These are phyloP conservation scores for Yamadazyma paraphyllophila DNA, from an alignment of 805 yeast species.

Conservation along the genomic window DNA sequence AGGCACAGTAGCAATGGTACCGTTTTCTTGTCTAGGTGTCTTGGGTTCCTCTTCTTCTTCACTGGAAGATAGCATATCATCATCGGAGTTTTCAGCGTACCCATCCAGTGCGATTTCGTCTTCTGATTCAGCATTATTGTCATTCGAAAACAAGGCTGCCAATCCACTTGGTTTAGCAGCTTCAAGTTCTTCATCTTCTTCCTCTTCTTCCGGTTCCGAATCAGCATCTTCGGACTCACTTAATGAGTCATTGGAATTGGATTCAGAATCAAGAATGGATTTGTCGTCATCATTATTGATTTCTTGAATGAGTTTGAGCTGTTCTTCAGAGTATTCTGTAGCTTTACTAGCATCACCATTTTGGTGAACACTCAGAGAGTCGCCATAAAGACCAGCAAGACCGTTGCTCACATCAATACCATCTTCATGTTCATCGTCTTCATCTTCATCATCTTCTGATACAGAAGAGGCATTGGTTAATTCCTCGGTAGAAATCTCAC, in stretches of 20 bases:
- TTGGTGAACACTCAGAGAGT: conserved; percentile 1
- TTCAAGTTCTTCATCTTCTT: conserved; percentile 11
- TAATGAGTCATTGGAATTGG: conserved; percentile 14
- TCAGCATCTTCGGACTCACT: conserved; percentile 9
- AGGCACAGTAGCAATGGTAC: background rate
- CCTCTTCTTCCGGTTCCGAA: conserved; percentile 13
- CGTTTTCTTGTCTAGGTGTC: conserved; percentile 23
- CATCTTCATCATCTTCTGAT: conserved; percentile 20
- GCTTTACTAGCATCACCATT: conserved; percentile 17
- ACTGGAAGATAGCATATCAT: conserved; percentile 19
- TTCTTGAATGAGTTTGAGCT: conserved; percentile 27
- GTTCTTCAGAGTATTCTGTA: conserved; percentile 33
- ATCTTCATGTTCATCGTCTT: conserved; percentile 12
- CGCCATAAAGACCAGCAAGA: conserved; percentile 35
- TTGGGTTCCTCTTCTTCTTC: conserved; percentile 32
- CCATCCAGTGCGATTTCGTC: conserved; percentile 17
- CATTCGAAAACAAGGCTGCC: conserved; percentile 16
- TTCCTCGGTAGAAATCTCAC: conserved; percentile 13
- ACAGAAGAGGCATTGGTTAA: conserved; percentile 18
- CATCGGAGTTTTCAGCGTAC: conserved; percentile 17
- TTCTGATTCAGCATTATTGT: conserved; percentile 16
- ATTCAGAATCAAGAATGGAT: conserved; percentile 7
- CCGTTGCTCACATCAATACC: conserved; percentile 16
- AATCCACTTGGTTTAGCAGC: conserved; percentile 16
- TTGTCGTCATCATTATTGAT: conserved; percentile 4